Conservation (phyloP, 768 basidiomycete genomes). For the Termitomyces sp. region DNA sequence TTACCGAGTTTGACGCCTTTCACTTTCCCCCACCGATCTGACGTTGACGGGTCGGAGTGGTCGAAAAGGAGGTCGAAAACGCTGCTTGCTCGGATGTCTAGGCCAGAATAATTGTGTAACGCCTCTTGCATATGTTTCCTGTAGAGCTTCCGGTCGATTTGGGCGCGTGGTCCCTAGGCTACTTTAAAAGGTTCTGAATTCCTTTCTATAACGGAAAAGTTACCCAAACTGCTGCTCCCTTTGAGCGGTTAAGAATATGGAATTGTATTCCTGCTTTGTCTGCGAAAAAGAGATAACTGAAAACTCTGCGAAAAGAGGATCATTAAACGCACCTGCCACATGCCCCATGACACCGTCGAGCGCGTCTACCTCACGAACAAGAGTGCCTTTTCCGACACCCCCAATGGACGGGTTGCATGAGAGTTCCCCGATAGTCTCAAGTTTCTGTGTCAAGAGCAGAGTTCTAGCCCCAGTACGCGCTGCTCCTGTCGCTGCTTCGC, state of each 20-base stretch:
- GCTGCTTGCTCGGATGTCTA: conserved; percentile 66
- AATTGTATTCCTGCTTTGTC: conserved; percentile 90
- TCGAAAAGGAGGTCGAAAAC: conserved; percentile 78
- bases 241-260: conserved; percentile 78
- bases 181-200: neutral
- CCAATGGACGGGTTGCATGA: conserved; percentile 94
- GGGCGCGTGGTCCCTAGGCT: conserved; percentile 79
- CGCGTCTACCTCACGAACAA: conserved; percentile 90
- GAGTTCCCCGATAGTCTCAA: conserved; percentile 76
- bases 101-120: conserved; percentile 59
- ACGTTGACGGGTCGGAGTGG: conserved; percentile 27
- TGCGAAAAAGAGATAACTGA: conserved; percentile 19
- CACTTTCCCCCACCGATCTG: conserved; percentile 45
- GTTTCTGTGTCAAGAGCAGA: conserved; percentile 73
- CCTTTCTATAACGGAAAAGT: conserved; percentile 15
- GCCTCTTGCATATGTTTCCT: conserved; percentile 75
- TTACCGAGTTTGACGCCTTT: conserved; percentile 66
- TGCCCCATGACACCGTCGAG: conserved; percentile 82
- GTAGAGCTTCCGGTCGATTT: conserved; percentile 83
- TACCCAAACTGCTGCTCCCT: conserved; percentile 89
- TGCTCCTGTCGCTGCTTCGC: conserved; percentile 85
- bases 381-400: conserved; percentile 86
- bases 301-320: neutral
- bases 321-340: conserved; percentile 57
- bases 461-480: conserved; percentile 82